phyloP scores from a whole-genome alignment of 768 basidiomycete species.

The Boletales sp. region DNA sequence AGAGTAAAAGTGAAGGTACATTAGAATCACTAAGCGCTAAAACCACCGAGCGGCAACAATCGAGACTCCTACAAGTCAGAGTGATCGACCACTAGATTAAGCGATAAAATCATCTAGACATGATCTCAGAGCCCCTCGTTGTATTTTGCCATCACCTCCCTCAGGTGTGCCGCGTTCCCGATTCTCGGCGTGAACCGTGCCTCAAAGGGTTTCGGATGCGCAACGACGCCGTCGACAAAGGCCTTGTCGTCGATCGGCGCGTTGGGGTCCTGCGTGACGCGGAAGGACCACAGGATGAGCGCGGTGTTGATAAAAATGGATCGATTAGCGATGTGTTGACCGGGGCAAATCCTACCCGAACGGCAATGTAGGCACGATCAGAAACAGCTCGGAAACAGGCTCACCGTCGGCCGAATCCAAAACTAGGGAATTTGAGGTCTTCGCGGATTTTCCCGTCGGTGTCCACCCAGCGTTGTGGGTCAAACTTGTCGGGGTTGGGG shows the following conservation, averaged over 20 bases:
- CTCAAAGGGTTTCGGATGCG: slow-evolving; percentile 61
- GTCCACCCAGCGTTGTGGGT: slow-evolving; percentile 55
- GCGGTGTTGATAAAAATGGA: slow-evolving; percentile 67
- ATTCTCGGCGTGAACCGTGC: slow-evolving; percentile 52
- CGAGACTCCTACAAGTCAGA: too few species aligned
- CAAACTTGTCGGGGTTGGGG: slow-evolving; percentile 55
- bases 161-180: slow-evolving; percentile 20
- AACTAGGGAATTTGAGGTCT: slow-evolving; percentile 50
- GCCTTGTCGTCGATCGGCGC: slow-evolving; percentile 57
- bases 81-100: too few species aligned
- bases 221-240: slow-evolving; percentile 62
- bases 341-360: slow-evolving; percentile 54
- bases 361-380: neutral
- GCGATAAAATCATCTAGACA: too few species aligned
- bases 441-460: slow-evolving; percentile 41
- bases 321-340: slow-evolving; percentile 56
- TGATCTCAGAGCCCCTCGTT: slow-evolving; percentile 9
- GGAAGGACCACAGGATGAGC: slow-evolving; percentile 64
- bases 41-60: too few species aligned
- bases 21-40: too few species aligned
- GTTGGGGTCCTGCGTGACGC: slow-evolving; percentile 45
- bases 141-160: slow-evolving; percentile 26
- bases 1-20: too few species aligned
- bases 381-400: neutral
- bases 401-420: slow-evolving; percentile 52